Conservation (phyloP, 345 rosid genomes). For the Rhodamnia argentea region DNA sequence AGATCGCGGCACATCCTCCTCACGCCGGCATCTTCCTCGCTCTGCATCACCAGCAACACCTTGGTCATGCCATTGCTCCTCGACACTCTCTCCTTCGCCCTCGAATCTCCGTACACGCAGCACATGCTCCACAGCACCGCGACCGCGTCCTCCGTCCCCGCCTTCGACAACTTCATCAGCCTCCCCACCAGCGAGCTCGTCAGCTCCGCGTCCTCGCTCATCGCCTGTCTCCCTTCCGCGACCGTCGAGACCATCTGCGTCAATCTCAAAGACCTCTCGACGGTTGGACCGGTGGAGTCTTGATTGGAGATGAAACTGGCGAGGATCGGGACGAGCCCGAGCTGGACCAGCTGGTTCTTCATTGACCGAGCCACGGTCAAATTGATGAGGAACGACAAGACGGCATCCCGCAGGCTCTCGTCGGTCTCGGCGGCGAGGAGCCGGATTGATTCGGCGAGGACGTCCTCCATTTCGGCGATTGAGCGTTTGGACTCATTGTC, state of each 20-base stretch:
- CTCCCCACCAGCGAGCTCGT: slow-evolving; percentile 28
- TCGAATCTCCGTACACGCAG: slow-evolving; percentile 23
- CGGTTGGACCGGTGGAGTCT: neutral
- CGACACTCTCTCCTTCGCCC: slow-evolving; percentile 22
- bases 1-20: slow-evolving; percentile 36
- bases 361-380: slow-evolving; percentile 17
- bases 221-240: slow-evolving; percentile 32
- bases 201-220: slow-evolving; percentile 24
- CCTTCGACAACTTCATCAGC: slow-evolving; percentile 21
- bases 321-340: slow-evolving; percentile 19
- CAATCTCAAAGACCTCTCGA: slow-evolving; percentile 28
- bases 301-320: slow-evolving; percentile 9
- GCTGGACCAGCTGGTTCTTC: slow-evolving; percentile 17
- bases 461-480: slow-evolving; percentile 49
- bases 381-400: slow-evolving; percentile 18
- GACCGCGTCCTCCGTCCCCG: slow-evolving; percentile 36
- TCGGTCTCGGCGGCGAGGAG: neutral
- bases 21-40: slow-evolving; percentile 16
- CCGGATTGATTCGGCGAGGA: slow-evolving; percentile 9
- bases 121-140: slow-evolving; percentile 40
- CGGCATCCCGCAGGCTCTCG: slow-evolving; percentile 20
- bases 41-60: slow-evolving; percentile 38
- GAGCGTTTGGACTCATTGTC: slow-evolving; percentile 39
- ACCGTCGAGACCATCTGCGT: slow-evolving; percentile 13
- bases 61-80: slow-evolving; percentile 31